Base-by-base conservation (phyloP, 108 stramenopile species). In the Conticribra weissflogii region DNA sequence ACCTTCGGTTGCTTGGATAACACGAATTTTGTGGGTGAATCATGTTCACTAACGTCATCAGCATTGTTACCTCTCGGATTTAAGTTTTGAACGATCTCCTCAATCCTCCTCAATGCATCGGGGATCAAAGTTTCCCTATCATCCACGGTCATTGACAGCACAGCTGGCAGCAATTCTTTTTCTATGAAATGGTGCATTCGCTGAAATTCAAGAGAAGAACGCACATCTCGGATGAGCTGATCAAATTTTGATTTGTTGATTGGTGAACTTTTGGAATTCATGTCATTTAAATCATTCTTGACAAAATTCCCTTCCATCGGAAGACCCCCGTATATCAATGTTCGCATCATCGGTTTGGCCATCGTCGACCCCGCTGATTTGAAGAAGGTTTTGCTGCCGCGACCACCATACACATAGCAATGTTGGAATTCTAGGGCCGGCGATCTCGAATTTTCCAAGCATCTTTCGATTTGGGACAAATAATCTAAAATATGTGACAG, bases 331-430 rank as follows among this genome's bases (percentile, higher is more conserved):
- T 74, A 65, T 54, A 74, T 74, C 4, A 74, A 44, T 16, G 63
- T 74, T 12, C 72, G 30, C 29, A 74, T 14, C 72, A 74, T 74
- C 7, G 72, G 72, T 31, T 74, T 74, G 24, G 64, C 72, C 25
- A 72, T 28, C 16, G 58, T 58, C 29, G 21, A 22, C 2, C 72
- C 57, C 18, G 65, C 64, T 19, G 29, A 44, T 45, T 74, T 74
- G 56, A 59, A 74, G 56, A 74, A 74, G 52, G 64, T 74, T 48
- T 16, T 54, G 22, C 22, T 33, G 32, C 65, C 46, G 25, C 44
- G 36, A 41, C 36, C 36, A 41, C 36, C 41, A 30, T 25, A 28
- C 17, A 21, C 21, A 3, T 49, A 29, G 61, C 61, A 63, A 24
- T 63, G 34, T 17, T 63, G 34, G 25, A 22, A 63, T 27, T 63